These are phyloP conservation scores for Boletellus sp. DNA, from an alignment of 768 basidiomycete species.

Conservation along the genomic window DNA sequence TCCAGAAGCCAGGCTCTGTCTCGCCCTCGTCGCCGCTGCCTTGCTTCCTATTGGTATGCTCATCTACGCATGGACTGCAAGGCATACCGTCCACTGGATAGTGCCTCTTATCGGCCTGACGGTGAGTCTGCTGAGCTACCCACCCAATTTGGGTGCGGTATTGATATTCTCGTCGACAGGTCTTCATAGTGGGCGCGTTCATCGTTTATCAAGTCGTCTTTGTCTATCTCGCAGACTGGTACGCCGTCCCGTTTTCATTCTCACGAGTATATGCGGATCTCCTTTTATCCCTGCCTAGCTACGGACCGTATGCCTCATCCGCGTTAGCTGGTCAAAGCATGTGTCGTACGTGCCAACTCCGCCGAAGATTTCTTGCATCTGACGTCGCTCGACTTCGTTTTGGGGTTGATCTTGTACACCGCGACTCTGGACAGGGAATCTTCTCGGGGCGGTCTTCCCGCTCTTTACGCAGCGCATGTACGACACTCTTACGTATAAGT, in stretches of 20 bases:
- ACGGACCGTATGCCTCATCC: constrained; percentile 62
- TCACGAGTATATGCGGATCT: background rate
- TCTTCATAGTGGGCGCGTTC: constrained; percentile 50
- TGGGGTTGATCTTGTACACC: constrained; percentile 2
- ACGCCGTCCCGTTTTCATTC: constrained; percentile 11
- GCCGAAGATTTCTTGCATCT: background rate
- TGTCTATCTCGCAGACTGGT: constrained; percentile 65
- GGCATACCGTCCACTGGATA: constrained; percentile 55
- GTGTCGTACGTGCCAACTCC: constrained; percentile 38
- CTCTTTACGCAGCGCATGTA: constrained; percentile 64
- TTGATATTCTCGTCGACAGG: constrained; percentile 24
- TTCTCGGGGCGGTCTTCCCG: constrained; percentile 52
- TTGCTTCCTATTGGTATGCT: constrained; percentile 61
- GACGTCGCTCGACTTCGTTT: constrained; percentile 16
- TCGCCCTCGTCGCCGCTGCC: constrained; percentile 51
- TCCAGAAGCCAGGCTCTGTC: constrained; percentile 59
- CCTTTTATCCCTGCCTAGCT: constrained; percentile 26
- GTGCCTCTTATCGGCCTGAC: constrained; percentile 32
- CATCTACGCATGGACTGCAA: constrained; percentile 70
- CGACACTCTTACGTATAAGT: constrained; percentile 48
- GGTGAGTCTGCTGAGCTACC: constrained; percentile 4
- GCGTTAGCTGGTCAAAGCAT: constrained; percentile 67
- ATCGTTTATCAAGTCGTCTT: constrained; percentile 59
- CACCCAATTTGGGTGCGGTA: background rate
- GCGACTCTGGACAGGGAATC: constrained; percentile 37